Evolutionary conservation across 495 filamentous ascomycete species (phyloP).

Genomic region (Aspergillus leporis): DNA sequence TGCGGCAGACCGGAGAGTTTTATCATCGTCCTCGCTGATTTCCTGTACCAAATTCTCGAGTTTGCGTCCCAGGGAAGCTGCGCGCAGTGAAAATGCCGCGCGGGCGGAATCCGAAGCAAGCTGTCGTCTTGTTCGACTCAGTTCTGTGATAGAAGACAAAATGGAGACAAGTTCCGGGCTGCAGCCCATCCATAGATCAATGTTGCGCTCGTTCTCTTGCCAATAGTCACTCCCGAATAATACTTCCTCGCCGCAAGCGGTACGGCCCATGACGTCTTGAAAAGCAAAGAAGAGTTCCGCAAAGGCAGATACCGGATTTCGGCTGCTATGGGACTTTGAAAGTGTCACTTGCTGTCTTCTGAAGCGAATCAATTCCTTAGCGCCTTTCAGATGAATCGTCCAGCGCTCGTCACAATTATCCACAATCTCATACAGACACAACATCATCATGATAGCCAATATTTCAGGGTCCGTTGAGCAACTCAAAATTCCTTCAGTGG

Average conservation of each 20-base stretch:
- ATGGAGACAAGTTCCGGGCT: constrained; percentile 44
- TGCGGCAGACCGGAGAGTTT: constrained; percentile 32
- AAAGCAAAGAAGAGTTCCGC: constrained; percentile 50
- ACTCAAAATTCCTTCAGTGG: constrained; percentile 23
- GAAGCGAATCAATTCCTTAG: constrained; percentile 43
- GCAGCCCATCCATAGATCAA: constrained; percentile 50
- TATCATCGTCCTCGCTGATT: constrained; percentile 32
- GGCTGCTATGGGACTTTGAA: constrained; percentile 9
- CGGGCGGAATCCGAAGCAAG: constrained; percentile 25
- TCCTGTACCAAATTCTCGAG: constrained; percentile 40
- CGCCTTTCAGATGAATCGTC: constrained; percentile 46
- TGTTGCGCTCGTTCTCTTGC: constrained; percentile 34
- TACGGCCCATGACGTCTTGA: constrained; percentile 51
- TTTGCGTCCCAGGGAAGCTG: constrained; percentile 30
- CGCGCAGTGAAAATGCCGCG: constrained; percentile 27
- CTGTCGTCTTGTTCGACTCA: constrained; percentile 38
- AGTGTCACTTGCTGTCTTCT: constrained; percentile 29
- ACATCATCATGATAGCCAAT: constrained; percentile 47
- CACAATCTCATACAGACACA: constrained; percentile 48
- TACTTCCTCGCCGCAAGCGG: constrained; percentile 43
- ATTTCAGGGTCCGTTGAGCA: constrained; percentile 39
- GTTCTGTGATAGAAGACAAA: constrained; percentile 42
- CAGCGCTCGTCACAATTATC: constrained; percentile 47
- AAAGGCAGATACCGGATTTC: constrained; percentile 36
- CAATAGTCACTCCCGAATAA: constrained; percentile 46